These are phyloP conservation scores for Blepharisma japonicum DNA, from an alignment of 73 alveolate species.

Conservation along the genomic window DNA sequence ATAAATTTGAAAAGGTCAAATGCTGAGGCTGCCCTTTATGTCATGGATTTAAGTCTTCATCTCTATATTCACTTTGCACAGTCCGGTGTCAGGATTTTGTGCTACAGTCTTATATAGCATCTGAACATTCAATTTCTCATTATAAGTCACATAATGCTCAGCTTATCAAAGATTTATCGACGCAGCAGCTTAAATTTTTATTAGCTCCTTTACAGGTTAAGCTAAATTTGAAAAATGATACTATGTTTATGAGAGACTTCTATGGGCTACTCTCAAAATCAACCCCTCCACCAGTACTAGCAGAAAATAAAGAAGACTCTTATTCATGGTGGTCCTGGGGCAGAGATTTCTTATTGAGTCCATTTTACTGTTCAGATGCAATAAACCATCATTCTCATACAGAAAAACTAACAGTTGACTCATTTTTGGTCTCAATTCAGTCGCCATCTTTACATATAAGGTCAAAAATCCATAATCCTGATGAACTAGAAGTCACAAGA, in stretches of 20 bases:
- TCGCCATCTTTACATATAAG: neutral
- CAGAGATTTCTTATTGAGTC: neutral
- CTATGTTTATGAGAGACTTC: conserved; percentile 1
- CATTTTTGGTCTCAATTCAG: neutral
- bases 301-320: neutral
- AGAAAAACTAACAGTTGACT: neutral
- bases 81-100: neutral
- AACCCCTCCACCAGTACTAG: neutral
- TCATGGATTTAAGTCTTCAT: neutral
- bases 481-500: neutral
- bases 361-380: conserved; percentile 7
- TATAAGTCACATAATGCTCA: neutral
- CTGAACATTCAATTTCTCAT: neutral
- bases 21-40: conserved; percentile 30
- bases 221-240: neutral
- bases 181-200: neutral
- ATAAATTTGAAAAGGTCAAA: conserved; percentile 10
- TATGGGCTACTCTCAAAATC: neutral
- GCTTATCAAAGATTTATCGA: neutral
- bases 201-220: neutral
- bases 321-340: conserved; percentile 10
- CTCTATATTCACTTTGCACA: neutral
- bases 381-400: neutral
- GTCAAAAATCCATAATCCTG: neutral
- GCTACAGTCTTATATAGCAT: neutral